Conservation (phyloP, 1,284 basidiomycete genomes). For the Tetrapyrgos nigripes region DNA sequence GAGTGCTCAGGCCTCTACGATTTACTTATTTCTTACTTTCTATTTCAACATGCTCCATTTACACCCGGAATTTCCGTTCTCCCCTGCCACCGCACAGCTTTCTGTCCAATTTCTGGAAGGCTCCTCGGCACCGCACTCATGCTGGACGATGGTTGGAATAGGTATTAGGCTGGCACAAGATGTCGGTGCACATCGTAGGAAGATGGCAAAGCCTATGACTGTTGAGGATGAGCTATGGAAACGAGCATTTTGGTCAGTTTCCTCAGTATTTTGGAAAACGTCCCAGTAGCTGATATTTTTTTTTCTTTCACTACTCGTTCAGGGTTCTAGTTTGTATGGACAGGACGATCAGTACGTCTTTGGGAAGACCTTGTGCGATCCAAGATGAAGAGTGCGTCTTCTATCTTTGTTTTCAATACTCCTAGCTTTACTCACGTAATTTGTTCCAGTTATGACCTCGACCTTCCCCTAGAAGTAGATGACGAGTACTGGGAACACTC, state of each 20-base stretch:
- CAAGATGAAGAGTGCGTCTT: conserved; percentile 82
- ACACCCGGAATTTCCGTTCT: too few relatives aligned
- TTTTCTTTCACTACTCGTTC: neutral
- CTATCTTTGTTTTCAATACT: neutral
- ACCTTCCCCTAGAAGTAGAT: conserved; percentile 74
- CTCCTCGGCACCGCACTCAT: conserved; percentile 70
- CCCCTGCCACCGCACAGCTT: too few relatives aligned
- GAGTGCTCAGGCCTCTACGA: conserved; percentile 29
- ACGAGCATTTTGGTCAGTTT: conserved; percentile 77
- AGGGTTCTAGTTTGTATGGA: conserved; percentile 73
- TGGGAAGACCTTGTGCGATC: conserved; percentile 84
- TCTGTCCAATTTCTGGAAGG: conserved; percentile 58
- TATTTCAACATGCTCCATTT: conserved; percentile 1
- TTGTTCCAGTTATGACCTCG: conserved; percentile 68
- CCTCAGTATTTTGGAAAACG: neutral
- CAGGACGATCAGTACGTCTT: conserved; percentile 66
- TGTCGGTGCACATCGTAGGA: conserved; percentile 68
- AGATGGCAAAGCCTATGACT: conserved; percentile 43
- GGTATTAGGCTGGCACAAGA: conserved; percentile 75
- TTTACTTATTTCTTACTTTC: neutral
- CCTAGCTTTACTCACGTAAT: neutral
- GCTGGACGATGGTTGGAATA: conserved; percentile 76
- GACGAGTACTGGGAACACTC: conserved; percentile 79
- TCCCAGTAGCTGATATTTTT: neutral
- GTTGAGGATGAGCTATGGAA: conserved; percentile 76